These are phyloP conservation scores for Daedaleopsis sinensis DNA, from an alignment of 768 basidiomycete species.

Conservation along the genomic window DNA sequence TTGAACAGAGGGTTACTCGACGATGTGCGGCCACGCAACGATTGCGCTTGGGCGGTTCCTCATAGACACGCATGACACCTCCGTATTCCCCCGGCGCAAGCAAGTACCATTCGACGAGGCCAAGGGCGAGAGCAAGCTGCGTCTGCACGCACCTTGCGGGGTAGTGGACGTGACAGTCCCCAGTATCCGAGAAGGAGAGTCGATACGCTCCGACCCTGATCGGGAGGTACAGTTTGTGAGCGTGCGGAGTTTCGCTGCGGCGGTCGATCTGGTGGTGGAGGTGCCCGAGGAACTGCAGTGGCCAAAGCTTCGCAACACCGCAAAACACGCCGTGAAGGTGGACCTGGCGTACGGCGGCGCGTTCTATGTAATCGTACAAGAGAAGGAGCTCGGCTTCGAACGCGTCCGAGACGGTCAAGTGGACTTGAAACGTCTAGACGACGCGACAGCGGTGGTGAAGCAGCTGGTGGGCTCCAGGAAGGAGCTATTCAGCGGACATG, in stretches of 20 bases:
- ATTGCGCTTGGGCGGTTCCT: slow-evolving; percentile 45
- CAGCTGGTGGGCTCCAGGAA: slow-evolving; percentile 21
- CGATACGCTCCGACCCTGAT: slow-evolving; percentile 31
- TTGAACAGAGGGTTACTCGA: slow-evolving; percentile 42
- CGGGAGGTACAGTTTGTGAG: slow-evolving; percentile 38
- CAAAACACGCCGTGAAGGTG: slow-evolving; percentile 26
- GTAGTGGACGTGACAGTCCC: slow-evolving; percentile 38
- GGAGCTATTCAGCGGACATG: slow-evolving; percentile 33
- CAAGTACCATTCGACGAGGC: slow-evolving; percentile 25
- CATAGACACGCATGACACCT: slow-evolving; percentile 39
- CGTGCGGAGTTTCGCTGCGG: slow-evolving; percentile 39
- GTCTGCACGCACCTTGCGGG: slow-evolving; percentile 45
- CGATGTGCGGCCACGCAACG: slow-evolving; percentile 47
- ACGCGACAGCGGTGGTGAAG: slow-evolving; percentile 36
- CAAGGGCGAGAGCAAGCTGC: slow-evolving; percentile 25
- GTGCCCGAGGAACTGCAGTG: slow-evolving; percentile 34
- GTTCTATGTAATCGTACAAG: slow-evolving; percentile 42
- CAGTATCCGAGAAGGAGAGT: slow-evolving; percentile 15
- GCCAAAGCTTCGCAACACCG: slow-evolving; percentile 23
- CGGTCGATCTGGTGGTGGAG: slow-evolving; percentile 30
- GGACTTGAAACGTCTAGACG: slow-evolving; percentile 25
- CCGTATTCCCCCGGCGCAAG: slow-evolving; percentile 35
- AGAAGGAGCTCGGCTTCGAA: slow-evolving; percentile 38
- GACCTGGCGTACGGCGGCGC: slow-evolving; percentile 44
- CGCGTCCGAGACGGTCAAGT: slow-evolving; percentile 21